These are phyloP conservation scores for Sclerotinia spermophila DNA, from an alignment of 2,329 filamentous ascomycete genomes.

Conservation along the genomic window DNA sequence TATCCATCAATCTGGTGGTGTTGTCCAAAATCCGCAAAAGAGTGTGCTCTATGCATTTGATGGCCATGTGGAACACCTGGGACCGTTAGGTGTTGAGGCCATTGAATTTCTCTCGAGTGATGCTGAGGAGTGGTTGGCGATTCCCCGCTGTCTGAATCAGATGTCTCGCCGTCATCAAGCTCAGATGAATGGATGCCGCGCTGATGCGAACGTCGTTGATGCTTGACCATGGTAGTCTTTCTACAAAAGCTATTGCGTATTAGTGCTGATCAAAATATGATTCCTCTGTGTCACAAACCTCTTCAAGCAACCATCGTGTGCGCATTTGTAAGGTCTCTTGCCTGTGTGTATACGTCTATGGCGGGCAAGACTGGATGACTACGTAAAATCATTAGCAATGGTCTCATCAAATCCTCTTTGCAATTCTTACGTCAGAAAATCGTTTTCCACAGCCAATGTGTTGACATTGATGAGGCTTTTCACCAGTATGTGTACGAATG, in stretches of 20 bases:
- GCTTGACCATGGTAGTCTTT: conserved; percentile 69
- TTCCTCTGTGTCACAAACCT: conserved; percentile 30
- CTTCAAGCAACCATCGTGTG: conserved; percentile 41
- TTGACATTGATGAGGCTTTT: conserved; percentile 68
- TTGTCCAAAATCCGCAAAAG: conserved; percentile 51
- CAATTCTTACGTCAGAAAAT: conserved; percentile 56
- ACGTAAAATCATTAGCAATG: conserved; percentile 22
- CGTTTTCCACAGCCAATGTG: conserved; percentile 63
- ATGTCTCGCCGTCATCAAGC: conserved; percentile 38
- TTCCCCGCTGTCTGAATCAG: conserved; percentile 45
- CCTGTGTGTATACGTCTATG: conserved; percentile 71
- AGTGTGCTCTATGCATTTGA: conserved; percentile 48
- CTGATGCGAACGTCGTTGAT: conserved; percentile 59
- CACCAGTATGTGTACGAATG: conserved; percentile 66
- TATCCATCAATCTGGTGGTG: conserved; percentile 42
- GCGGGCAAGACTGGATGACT: conserved; percentile 39
- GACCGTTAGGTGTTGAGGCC: conserved; percentile 46
- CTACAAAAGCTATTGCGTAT: conserved; percentile 57
- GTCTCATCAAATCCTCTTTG: background rate
- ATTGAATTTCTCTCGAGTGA: conserved; percentile 47
- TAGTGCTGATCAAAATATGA: conserved; percentile 14
- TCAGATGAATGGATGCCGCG: conserved; percentile 54
- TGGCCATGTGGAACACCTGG: conserved; percentile 33
- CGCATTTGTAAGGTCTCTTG: conserved; percentile 63
- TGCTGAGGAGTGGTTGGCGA: conserved; percentile 54